phyloP scores from a whole-genome alignment of 192 early-diverging fungal species.

The Coemansia sp. region DNA sequence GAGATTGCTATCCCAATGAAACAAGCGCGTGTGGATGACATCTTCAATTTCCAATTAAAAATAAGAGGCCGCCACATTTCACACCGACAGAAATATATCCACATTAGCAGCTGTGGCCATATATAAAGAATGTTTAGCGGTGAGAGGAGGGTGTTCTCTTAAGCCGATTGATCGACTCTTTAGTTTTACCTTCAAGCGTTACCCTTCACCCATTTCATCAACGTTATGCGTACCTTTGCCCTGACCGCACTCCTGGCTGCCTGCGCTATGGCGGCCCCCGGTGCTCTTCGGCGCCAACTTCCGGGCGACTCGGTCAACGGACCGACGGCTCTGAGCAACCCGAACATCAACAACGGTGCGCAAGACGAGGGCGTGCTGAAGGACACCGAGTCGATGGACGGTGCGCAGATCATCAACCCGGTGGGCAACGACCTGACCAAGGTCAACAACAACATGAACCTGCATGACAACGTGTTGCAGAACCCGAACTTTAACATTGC shows the following conservation, averaged over 20 bases:
- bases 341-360: slow-evolving; percentile 38
- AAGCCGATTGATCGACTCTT: slow-evolving; percentile 1
- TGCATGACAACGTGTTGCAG: slow-evolving; percentile 41
- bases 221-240: slow-evolving; percentile 36
- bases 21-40: slow-evolving; percentile 2
- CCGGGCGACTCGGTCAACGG: slow-evolving; percentile 33
- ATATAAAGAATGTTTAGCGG: background rate
- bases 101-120: background rate
- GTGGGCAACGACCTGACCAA: slow-evolving; percentile 24
- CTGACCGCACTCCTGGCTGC: slow-evolving; percentile 22
- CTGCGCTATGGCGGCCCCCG: slow-evolving; percentile 11
- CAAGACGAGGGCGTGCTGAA: slow-evolving; percentile 31
- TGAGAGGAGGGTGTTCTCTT: background rate
- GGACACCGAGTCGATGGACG: slow-evolving; percentile 17
- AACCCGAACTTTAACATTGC: slow-evolving; percentile 39
- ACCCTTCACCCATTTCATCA: background rate
- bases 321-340: slow-evolving; percentile 27
- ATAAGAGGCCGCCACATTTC: background rate
- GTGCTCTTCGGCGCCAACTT: too few relatives aligned
- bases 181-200: background rate
- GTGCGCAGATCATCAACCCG: slow-evolving; percentile 35
- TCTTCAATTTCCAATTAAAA: slow-evolving; percentile 1
- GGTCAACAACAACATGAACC: slow-evolving; percentile 24
- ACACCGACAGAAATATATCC: background rate
- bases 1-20: background rate